Conservation (phyloP, 1,139 yeast species). For the Hemisphaericaspora xylofermentans region DNA sequence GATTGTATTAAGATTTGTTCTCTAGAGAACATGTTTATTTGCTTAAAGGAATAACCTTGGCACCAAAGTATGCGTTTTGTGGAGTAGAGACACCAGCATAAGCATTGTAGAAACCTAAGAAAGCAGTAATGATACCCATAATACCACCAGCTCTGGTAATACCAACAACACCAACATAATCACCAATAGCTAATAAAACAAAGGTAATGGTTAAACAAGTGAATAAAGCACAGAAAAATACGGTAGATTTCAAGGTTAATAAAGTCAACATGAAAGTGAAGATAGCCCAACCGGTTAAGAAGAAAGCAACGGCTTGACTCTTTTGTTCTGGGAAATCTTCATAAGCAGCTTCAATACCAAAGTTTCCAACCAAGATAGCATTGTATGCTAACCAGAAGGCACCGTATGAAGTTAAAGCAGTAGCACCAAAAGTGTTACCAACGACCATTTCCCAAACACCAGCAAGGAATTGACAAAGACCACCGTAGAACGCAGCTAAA, state of each 20-base stretch:
- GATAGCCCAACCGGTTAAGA: slow-evolving; percentile 44
- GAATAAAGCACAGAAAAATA: slow-evolving; percentile 38
- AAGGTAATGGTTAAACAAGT: slow-evolving; percentile 37
- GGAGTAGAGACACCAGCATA: slow-evolving; percentile 34
- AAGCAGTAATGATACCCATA: slow-evolving; percentile 40
- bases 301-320: slow-evolving; percentile 39
- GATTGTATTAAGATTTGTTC: slow-evolving; percentile 8
- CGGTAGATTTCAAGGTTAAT: slow-evolving; percentile 45
- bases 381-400: slow-evolving; percentile 45
- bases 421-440: slow-evolving; percentile 43
- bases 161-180: slow-evolving; percentile 29
- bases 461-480: slow-evolving; percentile 45
- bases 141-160: slow-evolving; percentile 46
- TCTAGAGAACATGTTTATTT: slow-evolving; percentile 8
- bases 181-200: slow-evolving; percentile 41
- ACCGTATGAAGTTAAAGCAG: slow-evolving; percentile 44
- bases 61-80: slow-evolving; percentile 31
- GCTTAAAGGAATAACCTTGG: slow-evolving; percentile 19
- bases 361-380: slow-evolving; percentile 31
- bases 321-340: slow-evolving; percentile 31
- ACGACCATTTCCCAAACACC: slow-evolving; percentile 52
- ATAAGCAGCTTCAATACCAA: slow-evolving; percentile 62
- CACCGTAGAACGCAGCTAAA: slow-evolving; percentile 46
- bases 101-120: slow-evolving; percentile 42
- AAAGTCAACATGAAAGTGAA: slow-evolving; percentile 41